These are phyloP conservation scores for Viridothelium virens DNA, from an alignment of 495 filamentous ascomycete genomes.

Conservation along the genomic window DNA sequence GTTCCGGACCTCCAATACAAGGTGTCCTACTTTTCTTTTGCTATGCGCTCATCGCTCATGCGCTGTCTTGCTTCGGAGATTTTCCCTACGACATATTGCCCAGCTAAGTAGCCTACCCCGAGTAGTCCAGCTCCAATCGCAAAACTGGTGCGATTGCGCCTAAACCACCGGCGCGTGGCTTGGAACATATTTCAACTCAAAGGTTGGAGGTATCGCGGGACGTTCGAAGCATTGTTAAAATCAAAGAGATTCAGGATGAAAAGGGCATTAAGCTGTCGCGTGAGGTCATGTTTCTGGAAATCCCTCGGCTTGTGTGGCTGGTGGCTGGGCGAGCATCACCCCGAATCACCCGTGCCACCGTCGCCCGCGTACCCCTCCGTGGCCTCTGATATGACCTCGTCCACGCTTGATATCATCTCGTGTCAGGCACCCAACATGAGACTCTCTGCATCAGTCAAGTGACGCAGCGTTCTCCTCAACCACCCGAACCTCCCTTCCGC, in stretches of 20 bases:
- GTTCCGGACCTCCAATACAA: neutral
- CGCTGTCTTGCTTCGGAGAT: constrained; percentile 86
- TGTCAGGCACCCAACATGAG: neutral
- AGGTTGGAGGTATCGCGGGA: constrained; percentile 16
- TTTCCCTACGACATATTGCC: constrained; percentile 84
- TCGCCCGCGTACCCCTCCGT: neutral
- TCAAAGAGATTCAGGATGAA: neutral
- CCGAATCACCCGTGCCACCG: neutral
- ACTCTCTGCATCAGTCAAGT: neutral
- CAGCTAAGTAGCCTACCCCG: constrained; percentile 85
- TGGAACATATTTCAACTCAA: constrained; percentile 54
- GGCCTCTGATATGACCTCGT: neutral
- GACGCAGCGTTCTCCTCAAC: too few species aligned
- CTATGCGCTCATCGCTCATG: constrained; percentile 89
- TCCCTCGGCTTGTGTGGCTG: constrained; percentile 10
- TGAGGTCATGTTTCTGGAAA: neutral
- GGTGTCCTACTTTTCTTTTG: constrained; percentile 80
- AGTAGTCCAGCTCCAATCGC: constrained; percentile 79
- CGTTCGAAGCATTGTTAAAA: neutral
- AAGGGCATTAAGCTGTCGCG: neutral
- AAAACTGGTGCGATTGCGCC: constrained; percentile 82
- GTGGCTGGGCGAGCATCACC: constrained; percentile 1
- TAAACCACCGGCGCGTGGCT: constrained; percentile 77
- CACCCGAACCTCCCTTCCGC: too few species aligned
- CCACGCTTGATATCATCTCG: neutral